A percentile compares a stretch with the other conserved stretches of the same genome.
phyloP scores from a whole-genome alignment of 2,329 filamentous ascomycete species.

The Colletotrichum lindemuthianum region DNA sequence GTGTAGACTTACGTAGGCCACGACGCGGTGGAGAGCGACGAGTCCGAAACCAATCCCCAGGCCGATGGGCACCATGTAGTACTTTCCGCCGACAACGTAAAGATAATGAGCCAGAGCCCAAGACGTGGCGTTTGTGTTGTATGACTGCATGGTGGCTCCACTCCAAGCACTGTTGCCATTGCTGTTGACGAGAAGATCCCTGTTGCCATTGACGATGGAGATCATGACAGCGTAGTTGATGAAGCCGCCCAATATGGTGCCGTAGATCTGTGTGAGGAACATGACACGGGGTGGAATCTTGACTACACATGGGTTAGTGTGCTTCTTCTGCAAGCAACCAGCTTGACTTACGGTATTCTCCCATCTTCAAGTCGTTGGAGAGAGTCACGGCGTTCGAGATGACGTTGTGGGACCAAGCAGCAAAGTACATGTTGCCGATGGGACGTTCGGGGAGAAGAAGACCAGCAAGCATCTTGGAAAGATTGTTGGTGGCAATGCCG shows the following conservation, averaged over 20 bases:
- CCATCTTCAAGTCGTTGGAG: constrained; percentile 65
- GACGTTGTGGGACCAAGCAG: constrained; percentile 67
- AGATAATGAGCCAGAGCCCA: constrained; percentile 65
- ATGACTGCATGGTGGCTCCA: constrained; percentile 60
- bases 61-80: constrained; percentile 61
- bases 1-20: constrained; percentile 49
- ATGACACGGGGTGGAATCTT: constrained; percentile 66
- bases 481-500: constrained; percentile 67
- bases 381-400: constrained; percentile 61
- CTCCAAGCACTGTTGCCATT: constrained; percentile 63
- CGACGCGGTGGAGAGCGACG: constrained; percentile 55
- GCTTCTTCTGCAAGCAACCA: constrained; percentile 40
- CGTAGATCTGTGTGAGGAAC: constrained; percentile 66
- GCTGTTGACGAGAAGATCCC: constrained; percentile 55
- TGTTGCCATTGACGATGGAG: constrained; percentile 59
- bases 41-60: constrained; percentile 57
- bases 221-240: constrained; percentile 67
- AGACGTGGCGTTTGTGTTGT: constrained; percentile 58
- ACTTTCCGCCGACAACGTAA: constrained; percentile 56
- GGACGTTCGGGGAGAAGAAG: constrained; percentile 60
- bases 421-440: constrained; percentile 67
- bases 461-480: constrained; percentile 67
- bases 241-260: constrained; percentile 62
- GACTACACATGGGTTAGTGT: constrained; percentile 43
- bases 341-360: constrained; percentile 59